phyloP scores from a whole-genome alignment of 2,329 filamentous ascomycete species.

The Fusarium sp. region DNA sequence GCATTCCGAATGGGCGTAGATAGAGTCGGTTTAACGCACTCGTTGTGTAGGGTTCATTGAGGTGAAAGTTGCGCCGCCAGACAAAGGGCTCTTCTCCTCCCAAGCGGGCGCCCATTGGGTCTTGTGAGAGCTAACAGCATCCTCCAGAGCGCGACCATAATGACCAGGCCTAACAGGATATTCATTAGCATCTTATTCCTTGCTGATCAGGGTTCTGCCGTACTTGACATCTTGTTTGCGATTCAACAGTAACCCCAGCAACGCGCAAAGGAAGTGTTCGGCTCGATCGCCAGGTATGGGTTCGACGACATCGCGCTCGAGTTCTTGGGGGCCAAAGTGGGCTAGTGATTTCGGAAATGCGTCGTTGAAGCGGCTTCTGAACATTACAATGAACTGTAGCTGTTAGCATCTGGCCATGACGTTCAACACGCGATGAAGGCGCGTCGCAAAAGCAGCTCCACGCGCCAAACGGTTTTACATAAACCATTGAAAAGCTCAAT shows the following conservation, averaged over 20 bases:
- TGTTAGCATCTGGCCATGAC: slow-evolving; percentile 51
- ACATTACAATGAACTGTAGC: slow-evolving; percentile 95
- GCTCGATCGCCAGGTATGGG: slow-evolving; percentile 83
- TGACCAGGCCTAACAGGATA: slow-evolving; percentile 78
- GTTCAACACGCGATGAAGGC: slow-evolving; percentile 62
- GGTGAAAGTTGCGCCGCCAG: slow-evolving; percentile 82
- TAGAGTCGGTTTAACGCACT: slow-evolving; percentile 62
- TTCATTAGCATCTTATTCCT: slow-evolving; percentile 31
- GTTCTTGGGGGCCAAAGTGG: slow-evolving; percentile 94
- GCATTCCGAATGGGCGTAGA: slow-evolving; percentile 5
- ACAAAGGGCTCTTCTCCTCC: slow-evolving; percentile 85
- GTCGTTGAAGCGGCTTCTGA: slow-evolving; percentile 91
- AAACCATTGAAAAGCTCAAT: slow-evolving; percentile 30
- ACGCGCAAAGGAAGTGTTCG: slow-evolving; percentile 88
- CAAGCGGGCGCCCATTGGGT: slow-evolving; percentile 89
- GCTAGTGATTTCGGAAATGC: slow-evolving; percentile 87
- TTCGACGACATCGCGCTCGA: slow-evolving; percentile 87
- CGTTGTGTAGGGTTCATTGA: slow-evolving; percentile 84
- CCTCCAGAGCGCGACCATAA: slow-evolving; percentile 92
- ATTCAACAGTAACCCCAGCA: slow-evolving; percentile 90
- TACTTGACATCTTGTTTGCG: slow-evolving; percentile 99
- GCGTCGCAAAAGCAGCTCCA: slow-evolving; percentile 59
- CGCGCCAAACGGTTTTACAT: slow-evolving; percentile 51
- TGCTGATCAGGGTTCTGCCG: slow-evolving; percentile 51
- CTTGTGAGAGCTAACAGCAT: slow-evolving; percentile 86